Evolutionary conservation across 148 eudicot species (phyloP), one percentile per base, ranked within the genome.

Genomic region (Heliosperma pusillum): DNA sequence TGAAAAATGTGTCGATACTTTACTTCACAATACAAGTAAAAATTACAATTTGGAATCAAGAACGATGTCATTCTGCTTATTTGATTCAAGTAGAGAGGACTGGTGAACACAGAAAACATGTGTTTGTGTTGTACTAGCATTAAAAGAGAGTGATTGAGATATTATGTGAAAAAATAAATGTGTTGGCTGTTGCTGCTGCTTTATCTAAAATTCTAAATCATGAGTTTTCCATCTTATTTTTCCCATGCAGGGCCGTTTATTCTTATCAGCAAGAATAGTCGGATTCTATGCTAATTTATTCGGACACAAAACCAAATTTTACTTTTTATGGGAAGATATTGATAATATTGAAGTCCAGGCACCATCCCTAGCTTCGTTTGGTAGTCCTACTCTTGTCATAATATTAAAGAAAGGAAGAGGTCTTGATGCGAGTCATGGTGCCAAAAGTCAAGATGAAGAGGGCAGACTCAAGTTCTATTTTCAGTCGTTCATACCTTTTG

Each of bases 301-400:
- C 75, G 93, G 96, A 53, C 93, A 89, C 63, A 93, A 88, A 73
- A 89, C 93, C 52, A 89, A 79, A 68, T 87, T 93, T 78, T 93
- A 80, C 85, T 93, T 90, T 76, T 81, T 93, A 0, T 93, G 92
- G 96, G 96, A 91, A 57, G 98, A 93, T 79, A 88, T 93, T 69
- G 89, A 93, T 72, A 92, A 93, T 76, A 85, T 93, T 72, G 89
- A 89, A 74, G 91, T 88, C 66, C 89, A 81, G 20, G 82, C 90
- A 53, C 93, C 93, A 15, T 82, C 88, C 58, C 78, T 90, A 67
- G 74, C 96, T 66, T 86, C 98, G 16, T 70, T 93, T 47, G 93
- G 96, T 30, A 90, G 96, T 76, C 96, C 98, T 40, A 79, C 87
- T 53, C 77, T 93, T 69, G 82, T 89, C 69, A 85, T 93, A 70